These are phyloP conservation scores for Emericellopsis atlantica DNA, from an alignment of 2,329 filamentous ascomycete species.

Conservation along the genomic window DNA sequence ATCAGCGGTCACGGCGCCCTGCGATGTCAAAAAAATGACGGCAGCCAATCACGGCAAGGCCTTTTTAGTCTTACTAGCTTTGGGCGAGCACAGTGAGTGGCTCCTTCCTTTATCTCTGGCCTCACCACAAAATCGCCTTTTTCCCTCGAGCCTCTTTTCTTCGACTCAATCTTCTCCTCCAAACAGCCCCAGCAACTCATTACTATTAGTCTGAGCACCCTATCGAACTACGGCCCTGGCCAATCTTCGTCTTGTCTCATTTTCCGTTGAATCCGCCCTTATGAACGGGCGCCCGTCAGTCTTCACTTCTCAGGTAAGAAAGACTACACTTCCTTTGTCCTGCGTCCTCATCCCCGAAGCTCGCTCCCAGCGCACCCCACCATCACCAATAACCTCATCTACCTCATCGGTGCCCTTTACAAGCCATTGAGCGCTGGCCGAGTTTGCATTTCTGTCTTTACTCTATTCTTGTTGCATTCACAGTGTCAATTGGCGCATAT, in stretches of 20 bases:
- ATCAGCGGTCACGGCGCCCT: no score
- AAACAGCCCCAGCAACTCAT: no score
- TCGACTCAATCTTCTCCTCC: constrained; percentile 4
- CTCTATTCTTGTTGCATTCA: constrained; percentile 5
- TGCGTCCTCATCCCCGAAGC: not conserved
- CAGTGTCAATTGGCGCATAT: not conserved
- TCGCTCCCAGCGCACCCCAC: constrained; percentile 7
- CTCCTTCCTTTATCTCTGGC: no score
- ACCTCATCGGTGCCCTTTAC: not conserved
- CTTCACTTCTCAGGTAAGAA: constrained; percentile 73
- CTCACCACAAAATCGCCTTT: no score
- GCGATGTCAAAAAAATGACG: no score
- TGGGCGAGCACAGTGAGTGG: no score
- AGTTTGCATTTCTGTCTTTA: constrained; percentile 3
- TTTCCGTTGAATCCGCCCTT: constrained; percentile 46
- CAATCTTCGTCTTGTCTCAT: constrained; percentile 6
- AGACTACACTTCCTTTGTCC: not conserved
- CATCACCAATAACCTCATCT: not conserved
- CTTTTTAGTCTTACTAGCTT: no score
- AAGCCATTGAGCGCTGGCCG: not conserved
- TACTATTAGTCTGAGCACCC: no score
- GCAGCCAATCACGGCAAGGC: no score
- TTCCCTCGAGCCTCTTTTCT: no score
- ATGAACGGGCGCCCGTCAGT: constrained; percentile 77
- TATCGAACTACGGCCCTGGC: no score